Evolutionary conservation across 2,329 filamentous ascomycete species (phyloP), one percentile per base, ranked within the genome.

Genomic region (Microcera coccophila): DNA sequence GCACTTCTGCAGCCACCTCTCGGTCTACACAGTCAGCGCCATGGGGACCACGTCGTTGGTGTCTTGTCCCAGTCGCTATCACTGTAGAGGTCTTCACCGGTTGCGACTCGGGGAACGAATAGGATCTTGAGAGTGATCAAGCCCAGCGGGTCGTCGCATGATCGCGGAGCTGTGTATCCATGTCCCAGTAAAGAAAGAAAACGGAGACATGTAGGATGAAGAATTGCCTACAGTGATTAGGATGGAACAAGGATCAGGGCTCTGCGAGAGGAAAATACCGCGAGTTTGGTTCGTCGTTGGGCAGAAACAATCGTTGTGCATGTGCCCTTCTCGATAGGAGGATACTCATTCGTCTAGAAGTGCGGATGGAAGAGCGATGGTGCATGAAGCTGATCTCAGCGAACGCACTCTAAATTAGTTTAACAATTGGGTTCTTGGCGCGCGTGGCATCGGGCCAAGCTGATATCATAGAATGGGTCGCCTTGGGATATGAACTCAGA

Each of bases 41-140:
- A 39, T 40, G 42, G 41, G 38, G 47, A 54, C 52, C 51, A 38
- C 28, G 28, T 52, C 32, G 45, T 54, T 51, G 52, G 52, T 54
- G 52, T 39, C 38, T 28, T 29, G 42, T 35, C 42, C 33, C 17
- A 32, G 33, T 26, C 24, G 36, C 38, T 41, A 43, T 43, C 47
- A 42, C 38, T 43, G 43, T 48, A 42, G 33, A 48, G 17, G 28
- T 52, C 43, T 50, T 52, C 48, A 54, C 52, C 52, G 52, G 52
- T 48, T 54, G n/a, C n/a, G 39, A 34, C 29, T 43, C 47, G 41
- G 22, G 5, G 36, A 35, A 39, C 51, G 52, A 54, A 54, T 54
- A 28, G 38, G 26, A 47, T 38, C 20, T 18, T 31, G 34, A 32
- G 39, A n/a, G 40, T 54, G 48, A 36, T 48, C 45, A 54, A 41